phyloP scores from a whole-genome alignment of 169 alveolate species.

The Plasmodium relictum region DNA sequence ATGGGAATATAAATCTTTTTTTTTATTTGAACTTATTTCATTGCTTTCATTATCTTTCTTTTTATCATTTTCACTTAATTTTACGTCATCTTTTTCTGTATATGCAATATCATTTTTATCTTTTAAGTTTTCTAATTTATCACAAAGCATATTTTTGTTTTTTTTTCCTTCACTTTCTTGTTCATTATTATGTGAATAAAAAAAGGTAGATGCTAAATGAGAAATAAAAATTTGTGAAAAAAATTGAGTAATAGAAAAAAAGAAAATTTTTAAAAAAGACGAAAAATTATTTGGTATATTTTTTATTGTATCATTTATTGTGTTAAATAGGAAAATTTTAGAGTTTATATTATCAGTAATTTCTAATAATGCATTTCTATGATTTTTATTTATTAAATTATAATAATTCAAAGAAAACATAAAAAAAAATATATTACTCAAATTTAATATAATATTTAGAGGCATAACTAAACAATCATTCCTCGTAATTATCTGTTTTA shows the following conservation, averaged over 20 bases:
- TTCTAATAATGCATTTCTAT: conserved; percentile 24
- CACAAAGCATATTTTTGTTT: neutral
- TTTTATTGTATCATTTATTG: conserved; percentile 61
- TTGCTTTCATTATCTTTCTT: too few relatives aligned
- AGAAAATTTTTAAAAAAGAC: conserved; percentile 4
- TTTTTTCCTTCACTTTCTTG: neutral
- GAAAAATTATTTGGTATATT: conserved; percentile 6
- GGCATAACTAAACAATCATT: conserved; percentile 7
- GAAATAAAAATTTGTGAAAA: conserved; percentile 19
- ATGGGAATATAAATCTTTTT: neutral
- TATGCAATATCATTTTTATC: neutral
- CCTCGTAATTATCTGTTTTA: conserved; percentile 2
- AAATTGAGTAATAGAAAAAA: conserved; percentile 44
- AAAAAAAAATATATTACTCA: conserved; percentile 36
- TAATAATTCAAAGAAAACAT: conserved; percentile 29
- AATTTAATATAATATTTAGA: conserved; percentile 5
- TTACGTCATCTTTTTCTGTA: neutral
- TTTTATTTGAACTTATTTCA: too few relatives aligned
- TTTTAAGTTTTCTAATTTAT: neutral
- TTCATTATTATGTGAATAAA: conserved; percentile 5
- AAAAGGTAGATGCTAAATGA: neutral
- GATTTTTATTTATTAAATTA: conserved; percentile 22
- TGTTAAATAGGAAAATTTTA: conserved; percentile 41
- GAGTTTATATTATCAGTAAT: conserved; percentile 43
- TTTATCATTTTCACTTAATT: neutral